Base-by-base conservation (phyloP, 495 filamentous ascomycete species). In the Penicillium longicatenatum region DNA sequence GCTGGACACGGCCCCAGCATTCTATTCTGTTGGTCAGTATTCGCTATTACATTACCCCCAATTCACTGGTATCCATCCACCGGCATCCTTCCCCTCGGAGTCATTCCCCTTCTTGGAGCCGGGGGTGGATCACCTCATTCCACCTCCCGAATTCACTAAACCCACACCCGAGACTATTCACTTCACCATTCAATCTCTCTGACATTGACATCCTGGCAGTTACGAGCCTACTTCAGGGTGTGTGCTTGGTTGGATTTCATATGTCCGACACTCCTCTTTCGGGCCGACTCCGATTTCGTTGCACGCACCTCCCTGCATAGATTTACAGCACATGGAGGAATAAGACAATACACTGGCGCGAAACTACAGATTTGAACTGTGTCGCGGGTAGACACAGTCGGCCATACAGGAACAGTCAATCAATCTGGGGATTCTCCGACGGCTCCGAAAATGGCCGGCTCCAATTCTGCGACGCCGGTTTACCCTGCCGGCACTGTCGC, bases 401-500 rank as follows among this genome's bases (percentile, higher is more conserved):
- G 60, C 33, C 57, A 60, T 60, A 57, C 46, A 62, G 50, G 41
- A 61, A 54, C 46, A 55, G 58, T 51, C 50, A 20, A 42, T 12
- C 14, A 16, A 19, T 10, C 14, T 24, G 37, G 20, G 19, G 20
- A n/a, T 43, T 29, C 37, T 35, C n/a, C 39, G 48, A 62, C 64
- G 54, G 58, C 54, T 65, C 60, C 62, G 44, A 66, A 55, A 45
- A 77, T 77, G 75, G 70, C 69, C 51, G 75, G 74, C 57, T 66
- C 75, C 55, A 76, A 70, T 41, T 63, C 68, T 50, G 60, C 66
- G 53, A 57, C 61, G 57, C 68, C 67, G 55, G 64, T 66, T 49
- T 73, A 71, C 51, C 73, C 74, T 63, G 65, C 74, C 12, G 73
- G 75, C 41, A 77, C 76, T 41, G 70, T 79, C 55, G 73, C 75